Base-by-base conservation (phyloP, 2,329 filamentous ascomycete genomes). In the Penicillium oxalicum region DNA sequence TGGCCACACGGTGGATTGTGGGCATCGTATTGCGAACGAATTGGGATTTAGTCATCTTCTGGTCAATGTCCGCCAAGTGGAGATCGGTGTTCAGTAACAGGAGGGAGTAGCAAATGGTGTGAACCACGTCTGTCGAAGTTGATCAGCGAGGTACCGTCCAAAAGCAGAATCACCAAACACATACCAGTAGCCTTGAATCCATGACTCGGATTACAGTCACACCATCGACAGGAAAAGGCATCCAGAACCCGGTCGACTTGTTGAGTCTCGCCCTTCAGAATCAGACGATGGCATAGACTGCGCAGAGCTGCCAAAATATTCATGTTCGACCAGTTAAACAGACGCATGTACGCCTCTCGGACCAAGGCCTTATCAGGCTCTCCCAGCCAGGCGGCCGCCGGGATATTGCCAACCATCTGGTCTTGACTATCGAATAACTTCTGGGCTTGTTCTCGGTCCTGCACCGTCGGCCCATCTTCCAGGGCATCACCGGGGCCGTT, bases 1-100 rank as follows among this genome's bases (percentile, higher is more conserved):
- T 74, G 8, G 90, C 78, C 9, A 88, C 84, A 42, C 89, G 83
- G 50, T 81, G 82, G 53, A 98, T 87, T 0, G 91, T 95, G 0
- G 87, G 86, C 77, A 97, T 84, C 4, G 93, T 96, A 65, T 98
- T 98, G 70, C 94, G 95, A 64, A 98, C 81, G 63, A 97, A 98
- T 63, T 97, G 91, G 54, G 79, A 85, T 48, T 87, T 83, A 1
- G 91, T 97, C 93, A 98, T 98, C 74, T 95, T 95, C 60, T 87
- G 83, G 53, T 95, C 90, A 59, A 97, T 95, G 64, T 97, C 91
- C 50, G 91, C 93, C 62, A 97, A 70, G 63, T 98, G 91, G 48
- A 98, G 76, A 73, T 98, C 93, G 32, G 93, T 98, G 63, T 98
- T 98, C 54, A 98, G 78, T 9, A 98, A 78, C 63, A 98, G 84